Percentiles rank a stretch among this genome's conserved stretches.
These are phyloP conservation scores for Apiospora aurea DNA, from an alignment of 2,329 filamentous ascomycete genomes.

Conservation along the genomic window DNA sequence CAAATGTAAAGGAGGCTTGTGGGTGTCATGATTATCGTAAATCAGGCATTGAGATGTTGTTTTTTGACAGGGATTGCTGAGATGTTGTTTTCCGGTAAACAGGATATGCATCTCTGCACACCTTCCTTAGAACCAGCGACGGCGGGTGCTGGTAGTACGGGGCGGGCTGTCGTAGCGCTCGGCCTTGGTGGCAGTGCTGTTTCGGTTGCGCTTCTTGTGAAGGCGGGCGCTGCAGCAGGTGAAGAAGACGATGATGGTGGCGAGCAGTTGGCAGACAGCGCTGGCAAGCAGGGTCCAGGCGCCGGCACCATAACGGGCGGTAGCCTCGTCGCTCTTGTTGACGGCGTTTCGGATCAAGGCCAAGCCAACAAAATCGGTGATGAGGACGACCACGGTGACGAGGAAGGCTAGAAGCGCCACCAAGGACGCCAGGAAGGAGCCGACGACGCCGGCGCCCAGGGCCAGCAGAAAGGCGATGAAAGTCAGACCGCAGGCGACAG, in stretches of 20 bases:
- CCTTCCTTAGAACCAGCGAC: conserved; percentile 18
- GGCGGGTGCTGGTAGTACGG: conserved; percentile 10
- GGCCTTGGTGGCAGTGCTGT: background rate
- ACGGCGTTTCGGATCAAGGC: conserved; percentile 60
- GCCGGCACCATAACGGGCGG: conserved; percentile 56
- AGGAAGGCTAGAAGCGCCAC: conserved; percentile 55
- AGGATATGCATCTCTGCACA: background rate
- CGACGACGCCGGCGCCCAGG: conserved; percentile 55
- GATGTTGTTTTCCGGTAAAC: background rate
- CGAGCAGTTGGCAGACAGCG: conserved; percentile 60
- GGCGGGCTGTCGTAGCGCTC: conserved; percentile 8
- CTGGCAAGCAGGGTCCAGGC: conserved; percentile 65
- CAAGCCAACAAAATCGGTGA: conserved; percentile 65
- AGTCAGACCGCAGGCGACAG: conserved; percentile 61
- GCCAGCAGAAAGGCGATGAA: conserved; percentile 67
- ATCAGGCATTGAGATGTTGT: background rate
- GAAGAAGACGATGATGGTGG: conserved; percentile 61
- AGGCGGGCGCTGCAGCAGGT: conserved; percentile 55
- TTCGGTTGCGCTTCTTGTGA: conserved; percentile 2
- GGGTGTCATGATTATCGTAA: conserved; percentile 4
- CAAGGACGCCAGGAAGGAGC: conserved; percentile 53
- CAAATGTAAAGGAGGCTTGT: conserved; percentile 2
- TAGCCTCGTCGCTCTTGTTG: conserved; percentile 47
- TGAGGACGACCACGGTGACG: conserved; percentile 54
- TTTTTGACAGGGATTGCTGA: too few species aligned